These are phyloP conservation scores for Coprinopsis cinerea DNA, from an alignment of 768 basidiomycete genomes.

Conservation along the genomic window DNA sequence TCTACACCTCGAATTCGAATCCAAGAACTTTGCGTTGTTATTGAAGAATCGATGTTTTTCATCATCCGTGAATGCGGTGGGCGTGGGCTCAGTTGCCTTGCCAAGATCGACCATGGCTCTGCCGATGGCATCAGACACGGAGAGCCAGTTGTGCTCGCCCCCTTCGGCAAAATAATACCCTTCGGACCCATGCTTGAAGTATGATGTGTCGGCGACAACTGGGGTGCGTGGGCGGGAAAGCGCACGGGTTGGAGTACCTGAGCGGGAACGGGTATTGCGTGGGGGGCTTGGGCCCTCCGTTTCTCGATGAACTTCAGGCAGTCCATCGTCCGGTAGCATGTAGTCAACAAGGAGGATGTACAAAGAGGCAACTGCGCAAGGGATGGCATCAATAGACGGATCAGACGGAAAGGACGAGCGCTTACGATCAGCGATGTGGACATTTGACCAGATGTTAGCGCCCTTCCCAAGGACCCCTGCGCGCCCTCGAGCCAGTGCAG, in stretches of 20 bases:
- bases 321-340: slow-evolving; percentile 18
- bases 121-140: slow-evolving; percentile 32
- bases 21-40: slow-evolving; percentile 12
- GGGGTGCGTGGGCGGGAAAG: slow-evolving; percentile 8
- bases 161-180: slow-evolving; percentile 49
- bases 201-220: slow-evolving; percentile 12
- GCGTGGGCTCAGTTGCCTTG: slow-evolving; percentile 29
- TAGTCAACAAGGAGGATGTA: slow-evolving; percentile 37
- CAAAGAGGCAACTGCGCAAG: slow-evolving; percentile 34
- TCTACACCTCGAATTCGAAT: slow-evolving; percentile 37
- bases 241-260: not conserved
- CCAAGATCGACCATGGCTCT: slow-evolving; percentile 33
- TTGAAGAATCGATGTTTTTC: slow-evolving; percentile 36
- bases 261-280: not conserved
- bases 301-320: not conserved
- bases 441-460: slow-evolving; percentile 47
- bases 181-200: slow-evolving; percentile 34
- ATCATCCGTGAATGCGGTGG: slow-evolving; percentile 41
- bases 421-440: slow-evolving; percentile 49
- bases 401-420: not conserved
- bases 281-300: not conserved
- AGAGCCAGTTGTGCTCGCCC: slow-evolving; percentile 36
- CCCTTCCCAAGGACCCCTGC: slow-evolving; percentile 49
- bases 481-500: slow-evolving; percentile 35
- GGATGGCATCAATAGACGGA: not conserved